phyloP scores from a whole-genome alignment of 192 early-diverging fungal species.

The Umbelopsis isabellina region DNA sequence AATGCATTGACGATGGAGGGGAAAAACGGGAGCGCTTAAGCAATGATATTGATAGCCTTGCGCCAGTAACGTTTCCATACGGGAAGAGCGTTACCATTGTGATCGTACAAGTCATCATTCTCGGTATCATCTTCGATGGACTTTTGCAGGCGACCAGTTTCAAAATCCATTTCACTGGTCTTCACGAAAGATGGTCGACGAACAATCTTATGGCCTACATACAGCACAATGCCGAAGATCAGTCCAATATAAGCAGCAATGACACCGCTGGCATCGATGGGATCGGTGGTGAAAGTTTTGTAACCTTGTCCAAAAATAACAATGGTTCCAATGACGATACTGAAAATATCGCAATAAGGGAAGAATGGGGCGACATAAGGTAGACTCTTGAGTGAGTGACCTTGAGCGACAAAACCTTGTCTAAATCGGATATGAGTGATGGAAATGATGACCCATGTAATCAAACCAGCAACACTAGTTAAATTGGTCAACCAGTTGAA shows the following conservation, averaged over 20 bases:
- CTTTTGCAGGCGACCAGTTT: conserved; percentile 47
- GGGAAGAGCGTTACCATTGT: conserved; percentile 12
- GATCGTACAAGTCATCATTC: conserved; percentile 15
- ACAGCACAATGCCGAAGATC: conserved; percentile 65
- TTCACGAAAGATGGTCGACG: conserved; percentile 55
- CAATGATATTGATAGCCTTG: conserved; percentile 31
- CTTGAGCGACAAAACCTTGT: conserved; percentile 73
- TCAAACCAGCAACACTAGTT: conserved; percentile 76
- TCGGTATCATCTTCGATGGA: conserved; percentile 15
- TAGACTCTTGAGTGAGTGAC: conserved; percentile 61
- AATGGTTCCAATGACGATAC: conserved; percentile 63
- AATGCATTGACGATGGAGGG: background rate
- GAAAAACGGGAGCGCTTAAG: background rate
- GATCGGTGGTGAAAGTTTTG: conserved; percentile 53
- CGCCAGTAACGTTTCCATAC: conserved; percentile 27
- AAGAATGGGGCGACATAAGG: conserved; percentile 78
- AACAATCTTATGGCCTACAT: conserved; percentile 54
- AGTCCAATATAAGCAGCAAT: conserved; percentile 66
- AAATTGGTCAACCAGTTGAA: conserved; percentile 70
- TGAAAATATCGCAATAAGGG: conserved; percentile 73
- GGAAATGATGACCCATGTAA: conserved; percentile 85
- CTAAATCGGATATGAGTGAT: conserved; percentile 86
- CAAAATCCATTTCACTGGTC: conserved; percentile 62
- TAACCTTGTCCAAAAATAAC: conserved; percentile 64
- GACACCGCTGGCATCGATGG: conserved; percentile 52